Evolutionary conservation across 257 asterid genomes (phyloP).

Genomic region (Solanum neorickii): DNA sequence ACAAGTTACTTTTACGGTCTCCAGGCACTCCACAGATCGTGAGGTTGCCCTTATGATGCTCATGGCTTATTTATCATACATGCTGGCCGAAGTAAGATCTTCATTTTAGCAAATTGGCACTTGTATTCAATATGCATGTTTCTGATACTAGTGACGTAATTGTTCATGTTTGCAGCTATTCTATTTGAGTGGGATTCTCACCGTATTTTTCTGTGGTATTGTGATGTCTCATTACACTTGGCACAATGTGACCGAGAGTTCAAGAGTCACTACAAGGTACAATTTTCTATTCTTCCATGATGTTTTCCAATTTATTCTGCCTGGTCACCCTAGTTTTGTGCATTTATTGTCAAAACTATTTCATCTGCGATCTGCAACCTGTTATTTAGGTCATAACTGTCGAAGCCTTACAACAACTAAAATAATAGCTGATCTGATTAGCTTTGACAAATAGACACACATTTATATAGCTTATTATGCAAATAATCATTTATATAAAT

Average conservation of each 20-base stretch:
- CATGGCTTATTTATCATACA: slow-evolving; percentile 34
- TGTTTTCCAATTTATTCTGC: background rate
- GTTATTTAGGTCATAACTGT: background rate
- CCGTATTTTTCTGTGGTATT: slow-evolving; percentile 39
- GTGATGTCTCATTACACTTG: slow-evolving; percentile 43
- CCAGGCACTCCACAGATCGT: slow-evolving; percentile 41
- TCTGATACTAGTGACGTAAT: background rate
- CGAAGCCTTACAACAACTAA: background rate
- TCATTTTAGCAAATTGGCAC: background rate
- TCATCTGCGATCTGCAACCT: background rate
- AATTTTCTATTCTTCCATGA: background rate
- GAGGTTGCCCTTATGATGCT: slow-evolving; percentile 44
- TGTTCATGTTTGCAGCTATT: slow-evolving; percentile 16
- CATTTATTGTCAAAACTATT: background rate
- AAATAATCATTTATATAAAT: background rate
- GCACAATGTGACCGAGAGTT: slow-evolving; percentile 38
- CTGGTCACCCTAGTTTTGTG: background rate
- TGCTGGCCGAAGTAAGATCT: slow-evolving; percentile 26
- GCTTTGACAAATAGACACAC: background rate
- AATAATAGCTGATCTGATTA: background rate
- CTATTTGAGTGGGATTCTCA: slow-evolving; percentile 33
- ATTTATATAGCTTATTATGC: background rate
- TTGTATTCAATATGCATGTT: background rate
- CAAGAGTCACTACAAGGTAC: slow-evolving; percentile 33
- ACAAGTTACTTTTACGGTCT: background rate